These are phyloP conservation scores for Picea sitchensis DNA, from an alignment of 75 land plant genomes.

Conservation along the genomic window DNA sequence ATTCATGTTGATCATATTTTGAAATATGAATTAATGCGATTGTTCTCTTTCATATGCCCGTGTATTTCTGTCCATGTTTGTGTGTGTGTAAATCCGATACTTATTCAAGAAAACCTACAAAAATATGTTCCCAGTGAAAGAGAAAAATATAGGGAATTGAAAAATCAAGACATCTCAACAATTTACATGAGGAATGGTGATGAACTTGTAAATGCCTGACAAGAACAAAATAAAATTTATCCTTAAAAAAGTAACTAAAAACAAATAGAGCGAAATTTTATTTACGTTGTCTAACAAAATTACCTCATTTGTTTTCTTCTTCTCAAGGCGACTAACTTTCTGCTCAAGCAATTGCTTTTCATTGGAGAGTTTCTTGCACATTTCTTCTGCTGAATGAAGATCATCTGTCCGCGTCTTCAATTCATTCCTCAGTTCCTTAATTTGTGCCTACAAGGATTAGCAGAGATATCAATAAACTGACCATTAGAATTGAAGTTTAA, in stretches of 20 bases:
- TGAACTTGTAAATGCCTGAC: background rate
- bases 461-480: background rate
- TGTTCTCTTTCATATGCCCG: too few relatives aligned
- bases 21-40: too few relatives aligned
- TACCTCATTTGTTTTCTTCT: slow-evolving; percentile 70
- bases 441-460: slow-evolving; percentile 17
- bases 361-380: slow-evolving; percentile 43
- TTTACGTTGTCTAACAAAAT: background rate
- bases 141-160: background rate
- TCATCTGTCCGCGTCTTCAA: slow-evolving; percentile 53
- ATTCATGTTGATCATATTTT: too few relatives aligned
- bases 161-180: background rate
- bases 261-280: background rate
- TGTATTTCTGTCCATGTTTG: too few relatives aligned
- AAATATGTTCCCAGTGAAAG: background rate
- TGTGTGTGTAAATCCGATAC: too few relatives aligned
- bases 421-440: slow-evolving; percentile 68
- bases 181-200: background rate
- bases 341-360: slow-evolving; percentile 82
- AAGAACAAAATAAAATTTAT: background rate
- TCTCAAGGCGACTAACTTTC: slow-evolving; percentile 66
- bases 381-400: slow-evolving; percentile 56
- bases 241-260: background rate
- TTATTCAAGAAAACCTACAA: background rate
- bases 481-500: background rate